Base-by-base conservation (phyloP, 768 basidiomycete genomes). In the Pisolithus orientalis region DNA sequence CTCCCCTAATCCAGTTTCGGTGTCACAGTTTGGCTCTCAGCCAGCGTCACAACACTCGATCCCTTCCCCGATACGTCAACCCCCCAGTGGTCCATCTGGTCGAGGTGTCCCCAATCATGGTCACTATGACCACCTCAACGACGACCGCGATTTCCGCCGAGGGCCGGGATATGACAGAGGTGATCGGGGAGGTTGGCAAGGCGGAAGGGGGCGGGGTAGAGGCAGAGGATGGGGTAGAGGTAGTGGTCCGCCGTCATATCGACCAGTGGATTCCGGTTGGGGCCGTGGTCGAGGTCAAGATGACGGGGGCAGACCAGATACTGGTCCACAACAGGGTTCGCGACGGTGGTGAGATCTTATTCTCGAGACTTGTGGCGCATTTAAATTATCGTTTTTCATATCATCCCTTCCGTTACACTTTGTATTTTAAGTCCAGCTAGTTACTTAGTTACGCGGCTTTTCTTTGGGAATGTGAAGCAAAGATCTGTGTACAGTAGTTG, bases 181-280 rank as follows among this genome's bases (percentile, higher is more conserved):
- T 34, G 70, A 75, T 52, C 70, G 72, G 47, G 55, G 66, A 8
- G 64, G 59, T 38, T 67, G 68, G 61, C 63, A 64, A 21, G 65
- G 66, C 24, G 68, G 70, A 6, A 65, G 71, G 8, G 72, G 72
- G 0, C 51, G 69, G 34, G 68, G 72, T 7, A 46, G 70, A 3
- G 61, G 65, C 2, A 48, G 71, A 5, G 61, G 67, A 1, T 58
- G 66, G 34, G 65, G 68, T 13, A 55, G 66, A 27, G 53, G 62
- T 2, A 64, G 67, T 13, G 60, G 70, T 34, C 34, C 34, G 13
- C 34, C 34, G 37, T 59, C 63, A 29, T 72, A 70, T 39, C 61
- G 72, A 39, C 68, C 79, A 34, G 68, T 77, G 16, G 84, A 86
- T 58, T 74, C 79, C 31, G 80, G 81, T 1, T 85, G 83, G 83